phyloP scores from a whole-genome alignment of 2,329 filamentous ascomycete genomes.

The Epichloe scottii region DNA sequence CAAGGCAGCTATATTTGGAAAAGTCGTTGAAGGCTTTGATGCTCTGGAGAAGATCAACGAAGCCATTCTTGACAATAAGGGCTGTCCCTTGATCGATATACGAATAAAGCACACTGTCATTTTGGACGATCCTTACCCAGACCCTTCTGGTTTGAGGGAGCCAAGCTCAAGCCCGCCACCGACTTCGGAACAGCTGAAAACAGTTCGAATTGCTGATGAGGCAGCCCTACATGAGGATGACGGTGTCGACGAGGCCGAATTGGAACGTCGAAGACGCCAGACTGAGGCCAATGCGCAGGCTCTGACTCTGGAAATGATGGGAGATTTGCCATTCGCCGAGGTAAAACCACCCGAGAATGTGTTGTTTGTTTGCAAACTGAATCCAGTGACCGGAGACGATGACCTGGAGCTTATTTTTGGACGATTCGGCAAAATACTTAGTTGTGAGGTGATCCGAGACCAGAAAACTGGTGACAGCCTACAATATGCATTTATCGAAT shows the following conservation, averaged over 20 bases:
- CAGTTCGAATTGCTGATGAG: constrained; percentile 83
- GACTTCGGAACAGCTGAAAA: constrained; percentile 74
- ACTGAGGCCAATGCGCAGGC: constrained; percentile 88
- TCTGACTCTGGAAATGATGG: constrained; percentile 92
- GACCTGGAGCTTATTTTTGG: constrained; percentile 94
- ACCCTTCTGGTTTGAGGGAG: constrained; percentile 63
- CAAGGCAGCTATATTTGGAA: constrained; percentile 89
- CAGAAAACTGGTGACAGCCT: constrained; percentile 87
- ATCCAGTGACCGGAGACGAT: constrained; percentile 89
- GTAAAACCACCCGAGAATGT: constrained; percentile 96
- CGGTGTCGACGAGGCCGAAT: constrained; percentile 59
- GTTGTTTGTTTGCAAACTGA: constrained; percentile 95
- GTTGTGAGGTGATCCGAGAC: constrained; percentile 92
- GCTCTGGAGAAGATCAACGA: constrained; percentile 86
- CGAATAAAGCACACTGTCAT: constrained; percentile 86
- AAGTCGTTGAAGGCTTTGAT: constrained; percentile 93
- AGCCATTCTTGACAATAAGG: constrained; percentile 74
- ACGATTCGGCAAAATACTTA: constrained; percentile 87
- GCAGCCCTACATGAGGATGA: constrained; percentile 66
- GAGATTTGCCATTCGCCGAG: constrained; percentile 91
- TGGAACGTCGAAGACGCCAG: constrained; percentile 70
- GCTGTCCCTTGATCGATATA: constrained; percentile 84
- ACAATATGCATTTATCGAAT: constrained; percentile 97
- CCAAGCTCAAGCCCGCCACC: constrained; percentile 72
- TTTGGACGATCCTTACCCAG: constrained; percentile 82